Percentiles rank a stretch among this genome's conserved stretches.
These are phyloP conservation scores for Candida loeiensis DNA, from an alignment of 805 yeast species.

Conservation along the genomic window DNA sequence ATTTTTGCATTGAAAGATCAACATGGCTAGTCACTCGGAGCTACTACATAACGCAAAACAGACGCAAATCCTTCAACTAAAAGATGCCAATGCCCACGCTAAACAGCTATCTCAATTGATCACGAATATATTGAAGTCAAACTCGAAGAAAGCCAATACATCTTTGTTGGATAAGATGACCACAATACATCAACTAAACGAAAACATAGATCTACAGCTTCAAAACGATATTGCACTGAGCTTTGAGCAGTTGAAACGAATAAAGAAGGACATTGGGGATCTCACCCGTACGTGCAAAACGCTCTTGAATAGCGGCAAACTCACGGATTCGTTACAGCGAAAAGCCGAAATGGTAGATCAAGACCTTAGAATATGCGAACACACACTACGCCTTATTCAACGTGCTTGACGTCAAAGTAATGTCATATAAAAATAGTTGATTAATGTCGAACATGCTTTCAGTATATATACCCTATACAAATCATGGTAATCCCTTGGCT, in stretches of 20 bases:
- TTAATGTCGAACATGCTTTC: no score
- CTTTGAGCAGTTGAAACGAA: slow-evolving; percentile 14
- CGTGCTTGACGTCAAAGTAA: no score
- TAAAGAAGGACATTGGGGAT: slow-evolving; percentile 12
- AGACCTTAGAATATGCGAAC: slow-evolving; percentile 66
- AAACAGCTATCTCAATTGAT: slow-evolving; percentile 25
- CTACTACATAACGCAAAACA: slow-evolving; percentile 33
- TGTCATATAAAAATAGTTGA: no score
- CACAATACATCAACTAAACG: slow-evolving; percentile 38
- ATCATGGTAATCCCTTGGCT: slow-evolving; percentile 32
- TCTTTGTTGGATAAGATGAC: slow-evolving; percentile 27
- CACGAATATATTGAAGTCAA: slow-evolving; percentile 20
- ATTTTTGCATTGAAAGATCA: background rate
- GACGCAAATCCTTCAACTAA: slow-evolving; percentile 26
- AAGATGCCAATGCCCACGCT: slow-evolving; percentile 24
- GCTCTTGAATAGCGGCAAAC: background rate
- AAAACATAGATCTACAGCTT: slow-evolving; percentile 36
- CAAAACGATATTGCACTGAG: slow-evolving; percentile 27
- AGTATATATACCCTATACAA: no score
- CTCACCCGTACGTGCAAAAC: slow-evolving; percentile 10
- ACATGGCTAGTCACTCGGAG: slow-evolving; percentile 21
- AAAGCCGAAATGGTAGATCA: slow-evolving; percentile 71
- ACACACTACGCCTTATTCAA: slow-evolving; percentile 25
- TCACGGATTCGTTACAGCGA: slow-evolving; percentile 13
- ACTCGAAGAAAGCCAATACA: slow-evolving; percentile 24